Base-by-base conservation (phyloP, 2,329 filamentous ascomycete genomes). In the Xylaria arbuscula region DNA sequence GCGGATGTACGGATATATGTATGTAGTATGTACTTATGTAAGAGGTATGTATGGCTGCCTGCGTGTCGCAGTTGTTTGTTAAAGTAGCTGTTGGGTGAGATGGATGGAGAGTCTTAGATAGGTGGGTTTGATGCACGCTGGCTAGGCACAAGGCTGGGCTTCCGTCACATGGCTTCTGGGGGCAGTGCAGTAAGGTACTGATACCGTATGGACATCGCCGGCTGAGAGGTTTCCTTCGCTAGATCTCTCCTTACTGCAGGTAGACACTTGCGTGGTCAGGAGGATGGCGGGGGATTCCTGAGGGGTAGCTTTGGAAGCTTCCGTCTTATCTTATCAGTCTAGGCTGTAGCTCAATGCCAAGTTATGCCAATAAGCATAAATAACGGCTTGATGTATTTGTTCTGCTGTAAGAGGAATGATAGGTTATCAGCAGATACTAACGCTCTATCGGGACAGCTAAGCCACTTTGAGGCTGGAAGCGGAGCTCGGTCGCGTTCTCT, bases 121-220 rank as follows among this genome's bases (percentile, higher is more conserved):
- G 47, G 50, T 54, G 45, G 47, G 50, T 58, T 50, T 53, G 61
- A 69, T 67, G 65, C 67, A 69, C 70, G 66, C 68, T 67, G 64
- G 60, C 62, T 48, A 66, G 70, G 71, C 71, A 72, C 70, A 72
- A 61, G 71, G 68, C 68, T 69, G 54, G 57, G 55, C 45, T 66
- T 47, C 56, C 42, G 59, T 72, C 71, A 73, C 71, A 73, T 73
- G 71, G 64, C 55, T 51, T 64, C 47, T 22, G 58, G 47, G 47
- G 51, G 42, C 32, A 38, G 55, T n/a, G 28, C 24, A 48, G 53
- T 24, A 53, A 53, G 45, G 47, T 59, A 61, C 28, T 66, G 64
- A 62, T 59, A 67, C 40, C n/a, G 19, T 22, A 32, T 56, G 38
- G 55, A 53, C 55, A 42, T 42, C 22, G 36, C 40, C 28, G 42